Evolutionary conservation across 495 filamentous ascomycete species (phyloP).

Genomic region (Pseudoneurospora amorphoporcata): DNA sequence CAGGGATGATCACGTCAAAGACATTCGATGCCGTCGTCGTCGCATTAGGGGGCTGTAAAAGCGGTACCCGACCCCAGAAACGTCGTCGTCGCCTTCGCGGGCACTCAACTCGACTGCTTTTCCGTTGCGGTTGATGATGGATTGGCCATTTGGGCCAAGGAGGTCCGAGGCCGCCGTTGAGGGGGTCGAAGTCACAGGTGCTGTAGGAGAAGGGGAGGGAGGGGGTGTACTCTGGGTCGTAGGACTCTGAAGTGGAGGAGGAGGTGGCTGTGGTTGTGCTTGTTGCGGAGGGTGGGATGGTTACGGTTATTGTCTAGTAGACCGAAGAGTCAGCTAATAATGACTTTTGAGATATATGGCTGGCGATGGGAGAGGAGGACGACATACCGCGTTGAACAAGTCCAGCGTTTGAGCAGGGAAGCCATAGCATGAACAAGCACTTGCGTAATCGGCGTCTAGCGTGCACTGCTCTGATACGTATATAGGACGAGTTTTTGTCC

Average conservation of each 20-base stretch:
- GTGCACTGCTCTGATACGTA: constrained; percentile 10
- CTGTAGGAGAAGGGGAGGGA: background rate
- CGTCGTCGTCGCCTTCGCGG: background rate
- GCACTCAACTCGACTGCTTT: background rate
- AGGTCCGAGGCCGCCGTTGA: background rate
- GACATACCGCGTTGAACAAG: background rate
- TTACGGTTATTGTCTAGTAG: background rate
- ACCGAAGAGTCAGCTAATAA: background rate
- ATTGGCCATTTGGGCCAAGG: constrained; percentile 1
- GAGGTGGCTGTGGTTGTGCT: background rate
- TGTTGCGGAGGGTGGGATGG: background rate
- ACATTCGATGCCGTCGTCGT: background rate
- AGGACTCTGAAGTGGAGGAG: background rate
- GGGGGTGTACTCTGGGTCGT: background rate
- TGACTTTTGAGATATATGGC: background rate
- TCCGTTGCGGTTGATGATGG: background rate
- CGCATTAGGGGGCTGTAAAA: background rate
- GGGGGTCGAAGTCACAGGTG: constrained; percentile 3
- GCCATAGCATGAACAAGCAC: constrained; percentile 13
- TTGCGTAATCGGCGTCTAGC: constrained; percentile 2
- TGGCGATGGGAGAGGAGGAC: background rate
- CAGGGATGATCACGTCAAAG: constrained; percentile 2
- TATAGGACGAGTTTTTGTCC: constrained; percentile 2
- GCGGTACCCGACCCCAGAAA: background rate
- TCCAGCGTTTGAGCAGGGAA: background rate